Conservation (phyloP, 2,329 filamentous ascomycete genomes). For the Orbilia blumenaviensis region DNA sequence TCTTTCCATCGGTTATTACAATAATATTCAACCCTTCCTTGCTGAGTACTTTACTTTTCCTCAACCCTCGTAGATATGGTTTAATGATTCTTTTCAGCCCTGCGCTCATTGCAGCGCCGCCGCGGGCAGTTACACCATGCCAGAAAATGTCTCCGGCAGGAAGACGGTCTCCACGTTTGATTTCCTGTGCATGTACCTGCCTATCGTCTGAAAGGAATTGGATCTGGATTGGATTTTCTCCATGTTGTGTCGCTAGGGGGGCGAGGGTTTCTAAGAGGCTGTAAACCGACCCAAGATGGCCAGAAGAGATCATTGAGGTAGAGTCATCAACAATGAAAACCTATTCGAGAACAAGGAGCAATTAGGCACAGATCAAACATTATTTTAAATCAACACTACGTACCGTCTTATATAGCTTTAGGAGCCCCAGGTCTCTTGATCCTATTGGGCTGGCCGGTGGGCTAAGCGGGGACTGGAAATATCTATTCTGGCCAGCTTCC, state of each 20-base stretch:
- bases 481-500: not conserved
- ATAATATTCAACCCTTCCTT: constrained; percentile 17
- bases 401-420: not conserved
- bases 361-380: not conserved
- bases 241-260: not conserved
- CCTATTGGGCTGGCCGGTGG: not conserved
- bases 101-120: not conserved
- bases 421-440: not conserved
- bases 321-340: constrained; percentile 16
- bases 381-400: not conserved
- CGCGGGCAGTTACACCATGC: not conserved
- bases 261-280: not conserved
- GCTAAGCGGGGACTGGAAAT: not conserved
- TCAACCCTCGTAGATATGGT: not conserved
- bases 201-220: constrained; percentile 9
- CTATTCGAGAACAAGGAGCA: not conserved
- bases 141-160: not conserved
- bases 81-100: constrained; percentile 7
- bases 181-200: not conserved
- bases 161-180: not conserved
- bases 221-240: not conserved
- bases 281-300: not conserved
- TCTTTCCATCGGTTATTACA: not conserved
- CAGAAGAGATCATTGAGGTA: not conserved
- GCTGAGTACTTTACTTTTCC: not conserved